Evolutionary conservation across 1,284 basidiomycete species (phyloP).

Genomic region (Heterobasidion annosum): DNA sequence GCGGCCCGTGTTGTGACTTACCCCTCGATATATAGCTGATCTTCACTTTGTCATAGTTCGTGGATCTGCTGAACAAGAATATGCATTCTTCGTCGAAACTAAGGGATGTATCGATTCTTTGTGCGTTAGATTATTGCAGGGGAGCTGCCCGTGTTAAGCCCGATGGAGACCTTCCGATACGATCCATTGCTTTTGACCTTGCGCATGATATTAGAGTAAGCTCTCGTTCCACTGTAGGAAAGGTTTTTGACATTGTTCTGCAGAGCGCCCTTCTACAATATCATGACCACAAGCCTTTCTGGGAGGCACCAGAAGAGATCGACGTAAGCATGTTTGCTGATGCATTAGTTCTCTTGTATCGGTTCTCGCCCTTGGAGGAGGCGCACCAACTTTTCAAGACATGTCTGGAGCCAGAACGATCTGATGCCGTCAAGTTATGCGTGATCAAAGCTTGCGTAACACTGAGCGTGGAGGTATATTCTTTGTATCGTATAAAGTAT

Average conservation of each 20-base stretch:
- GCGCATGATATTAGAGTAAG: constrained; percentile 73
- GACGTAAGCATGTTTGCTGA: constrained; percentile 78
- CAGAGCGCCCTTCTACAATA: constrained; percentile 33
- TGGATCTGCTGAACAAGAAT: constrained; percentile 47
- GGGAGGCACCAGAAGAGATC: constrained; percentile 61
- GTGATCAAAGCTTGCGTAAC: constrained; percentile 64
- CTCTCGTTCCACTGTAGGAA: not conserved
- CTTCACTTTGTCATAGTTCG: constrained; percentile 27
- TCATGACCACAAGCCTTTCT: constrained; percentile 52
- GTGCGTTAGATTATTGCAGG: constrained; percentile 75
- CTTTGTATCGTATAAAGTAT: constrained; percentile 10
- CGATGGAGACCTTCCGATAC: constrained; percentile 60
- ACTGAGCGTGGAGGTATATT: constrained; percentile 25
- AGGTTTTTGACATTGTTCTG: constrained; percentile 19
- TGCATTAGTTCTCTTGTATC: constrained; percentile 62
- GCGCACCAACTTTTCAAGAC: constrained; percentile 47
- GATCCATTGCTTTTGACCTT: constrained; percentile 61
- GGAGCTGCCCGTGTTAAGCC: constrained; percentile 67
- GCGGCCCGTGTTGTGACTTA: not conserved
- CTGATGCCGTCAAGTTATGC: constrained; percentile 74
- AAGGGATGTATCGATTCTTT: constrained; percentile 61
- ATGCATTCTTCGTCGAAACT: constrained; percentile 41
- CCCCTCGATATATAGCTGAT: not conserved
- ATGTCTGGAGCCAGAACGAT: constrained; percentile 67
- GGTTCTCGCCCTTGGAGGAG: constrained; percentile 59